Evolutionary conservation across 192 early-diverging fungal species (phyloP).

Genomic region (Haplosporangium gracile): DNA sequence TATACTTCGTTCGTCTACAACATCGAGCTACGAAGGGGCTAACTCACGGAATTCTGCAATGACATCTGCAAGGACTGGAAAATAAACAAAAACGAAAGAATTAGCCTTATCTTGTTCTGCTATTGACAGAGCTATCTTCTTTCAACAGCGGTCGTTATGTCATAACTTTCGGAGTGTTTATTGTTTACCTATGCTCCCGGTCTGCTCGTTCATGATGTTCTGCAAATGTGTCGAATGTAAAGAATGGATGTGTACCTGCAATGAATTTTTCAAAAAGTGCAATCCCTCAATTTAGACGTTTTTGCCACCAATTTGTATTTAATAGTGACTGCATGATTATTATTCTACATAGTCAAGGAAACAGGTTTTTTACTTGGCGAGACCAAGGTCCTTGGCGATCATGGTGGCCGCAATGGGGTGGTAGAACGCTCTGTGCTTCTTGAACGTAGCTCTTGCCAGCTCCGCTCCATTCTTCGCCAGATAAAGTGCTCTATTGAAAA

Average conservation of each 20-base stretch:
- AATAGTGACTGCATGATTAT: not conserved
- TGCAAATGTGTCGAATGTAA: not conserved
- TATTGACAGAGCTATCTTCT: not conserved
- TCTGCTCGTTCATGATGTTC: conserved; percentile 24
- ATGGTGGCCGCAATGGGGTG: conserved; percentile 93
- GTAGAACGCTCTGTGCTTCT: conserved; percentile 83
- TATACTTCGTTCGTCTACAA: not conserved
- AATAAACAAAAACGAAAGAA: not conserved
- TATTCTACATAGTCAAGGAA: not conserved
- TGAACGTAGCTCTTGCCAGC: conserved; percentile 85
- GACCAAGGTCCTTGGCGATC: conserved; percentile 85
- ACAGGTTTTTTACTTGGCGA: conserved; percentile 28
- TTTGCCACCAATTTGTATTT: not conserved
- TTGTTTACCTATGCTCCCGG: conserved; percentile 4
- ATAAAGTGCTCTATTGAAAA: conserved; percentile 66
- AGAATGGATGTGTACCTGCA: not conserved
- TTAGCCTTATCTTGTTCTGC: not conserved
- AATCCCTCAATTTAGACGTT: not conserved
- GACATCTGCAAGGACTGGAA: conserved; percentile 37
- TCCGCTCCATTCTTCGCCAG: conserved; percentile 77
- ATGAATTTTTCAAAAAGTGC: not conserved
- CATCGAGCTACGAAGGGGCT: not conserved
- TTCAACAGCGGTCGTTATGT: not conserved
- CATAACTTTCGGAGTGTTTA: not conserved
- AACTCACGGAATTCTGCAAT: conserved; percentile 40